Percentiles rank a stretch among this genome's conserved stretches.
phyloP scores from a whole-genome alignment of 2,329 filamentous ascomycete species.

The Fusarium proliferatum region DNA sequence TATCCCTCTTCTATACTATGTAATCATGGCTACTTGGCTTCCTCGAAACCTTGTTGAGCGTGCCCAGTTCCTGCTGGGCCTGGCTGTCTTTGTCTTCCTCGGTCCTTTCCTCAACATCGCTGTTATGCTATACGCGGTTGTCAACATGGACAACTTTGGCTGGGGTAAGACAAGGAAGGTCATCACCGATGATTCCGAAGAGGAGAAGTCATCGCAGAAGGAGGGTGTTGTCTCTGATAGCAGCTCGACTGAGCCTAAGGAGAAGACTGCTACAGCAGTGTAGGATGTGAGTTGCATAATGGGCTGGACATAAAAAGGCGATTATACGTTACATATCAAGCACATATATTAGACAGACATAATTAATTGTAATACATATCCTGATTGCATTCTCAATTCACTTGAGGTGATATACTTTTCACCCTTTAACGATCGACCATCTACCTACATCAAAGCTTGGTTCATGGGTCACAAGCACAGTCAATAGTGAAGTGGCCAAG shows the following conservation, averaged over 20 bases:
- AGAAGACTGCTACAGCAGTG: not conserved
- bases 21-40: not conserved
- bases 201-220: not conserved
- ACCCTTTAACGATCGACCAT: not conserved
- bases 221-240: not conserved
- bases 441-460: too few species aligned
- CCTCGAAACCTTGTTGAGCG: not conserved
- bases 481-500: not conserved
- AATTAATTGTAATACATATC: not conserved
- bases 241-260: not conserved
- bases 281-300: not conserved
- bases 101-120: not conserved
- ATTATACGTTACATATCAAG: not conserved
- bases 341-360: not conserved
- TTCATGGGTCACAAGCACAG: not conserved
- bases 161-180: not conserved
- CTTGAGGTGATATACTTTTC: fast-evolving
- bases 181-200: not conserved
- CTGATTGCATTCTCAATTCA: not conserved
- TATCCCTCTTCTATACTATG: not conserved
- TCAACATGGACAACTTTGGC: not conserved
- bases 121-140: not conserved
- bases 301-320: not conserved
- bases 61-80: not conserved
- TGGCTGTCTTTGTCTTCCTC: not conserved